A percentile compares a stretch with the other conserved stretches of the same genome.
Conservation (phyloP, 305 asterid species). For the Salvia sclarea region DNA sequence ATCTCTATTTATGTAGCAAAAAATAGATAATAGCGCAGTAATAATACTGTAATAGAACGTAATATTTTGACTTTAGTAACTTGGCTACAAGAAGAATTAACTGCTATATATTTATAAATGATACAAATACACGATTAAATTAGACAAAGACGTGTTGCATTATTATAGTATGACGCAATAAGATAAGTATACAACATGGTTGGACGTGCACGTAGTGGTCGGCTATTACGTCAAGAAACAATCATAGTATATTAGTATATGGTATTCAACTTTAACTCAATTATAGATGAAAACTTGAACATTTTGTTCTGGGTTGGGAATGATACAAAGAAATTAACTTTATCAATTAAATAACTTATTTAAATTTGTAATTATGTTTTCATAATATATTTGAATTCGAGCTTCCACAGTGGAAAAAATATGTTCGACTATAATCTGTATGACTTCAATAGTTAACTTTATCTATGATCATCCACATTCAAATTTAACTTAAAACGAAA, state of each 20-base stretch:
- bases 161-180: constrained; percentile 19
- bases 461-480: not conserved
- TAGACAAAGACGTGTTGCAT: constrained; percentile 22
- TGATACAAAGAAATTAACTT: no score
- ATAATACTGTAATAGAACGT: no score
- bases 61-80: no score
- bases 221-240: not conserved
- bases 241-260: no score
- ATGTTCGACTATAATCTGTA: no score
- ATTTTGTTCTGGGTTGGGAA: no score
- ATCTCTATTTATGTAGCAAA: no score
- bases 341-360: not conserved
- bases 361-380: not conserved
- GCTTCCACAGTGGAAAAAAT: no score
- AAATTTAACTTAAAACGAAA: no score
- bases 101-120: not conserved
- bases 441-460: not conserved
- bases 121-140: not conserved
- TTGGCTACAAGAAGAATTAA: constrained; percentile 9
- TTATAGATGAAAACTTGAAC: not conserved
- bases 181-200: constrained; percentile 31
- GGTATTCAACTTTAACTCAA: not conserved
- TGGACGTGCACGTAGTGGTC: constrained; percentile 30
- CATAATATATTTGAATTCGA: not conserved
- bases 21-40: no score